phyloP scores from a whole-genome alignment of 176 grass and related monocot species.

The Saccharum spontaneum region DNA sequence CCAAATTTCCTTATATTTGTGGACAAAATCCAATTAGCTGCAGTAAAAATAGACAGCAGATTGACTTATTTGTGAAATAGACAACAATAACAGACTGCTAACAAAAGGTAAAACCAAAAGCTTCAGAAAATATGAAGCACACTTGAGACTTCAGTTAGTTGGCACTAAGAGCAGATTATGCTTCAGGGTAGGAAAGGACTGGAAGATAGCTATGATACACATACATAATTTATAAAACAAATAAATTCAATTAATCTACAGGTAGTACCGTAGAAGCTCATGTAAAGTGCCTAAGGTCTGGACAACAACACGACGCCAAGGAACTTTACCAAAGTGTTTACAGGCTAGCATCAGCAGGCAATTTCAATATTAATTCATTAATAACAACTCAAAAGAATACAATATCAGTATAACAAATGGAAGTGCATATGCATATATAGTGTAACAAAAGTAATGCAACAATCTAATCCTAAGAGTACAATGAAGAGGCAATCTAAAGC shows the following conservation, averaged over 20 bases:
- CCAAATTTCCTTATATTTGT: background rate
- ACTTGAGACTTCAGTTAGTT: background rate
- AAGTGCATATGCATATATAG: slow-evolving; percentile 10
- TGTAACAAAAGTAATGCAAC: background rate
- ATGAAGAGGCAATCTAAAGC: background rate
- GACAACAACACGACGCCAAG: too few species aligned
- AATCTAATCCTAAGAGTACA: background rate
- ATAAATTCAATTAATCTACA: slow-evolving; percentile 3
- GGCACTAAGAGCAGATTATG: background rate
- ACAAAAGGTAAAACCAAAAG: background rate
- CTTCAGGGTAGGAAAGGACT: background rate
- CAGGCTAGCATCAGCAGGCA: background rate
- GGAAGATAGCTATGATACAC: slow-evolving; percentile 2
- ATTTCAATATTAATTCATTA: background rate
- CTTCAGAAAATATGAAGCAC: background rate
- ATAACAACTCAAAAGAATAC: background rate
- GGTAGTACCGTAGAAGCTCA: background rate
- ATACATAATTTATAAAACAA: background rate
- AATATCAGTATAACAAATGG: background rate
- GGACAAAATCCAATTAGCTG: background rate
- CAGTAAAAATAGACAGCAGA: background rate
- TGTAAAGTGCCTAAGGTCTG: background rate
- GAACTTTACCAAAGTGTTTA: background rate
- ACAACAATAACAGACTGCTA: background rate
- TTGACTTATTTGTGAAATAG: background rate